Evolutionary conservation across 202 grass and related monocot genomes (phyloP), one percentile per base, ranked within the genome.

Genomic region (Dendrocalamus latiflorus): DNA sequence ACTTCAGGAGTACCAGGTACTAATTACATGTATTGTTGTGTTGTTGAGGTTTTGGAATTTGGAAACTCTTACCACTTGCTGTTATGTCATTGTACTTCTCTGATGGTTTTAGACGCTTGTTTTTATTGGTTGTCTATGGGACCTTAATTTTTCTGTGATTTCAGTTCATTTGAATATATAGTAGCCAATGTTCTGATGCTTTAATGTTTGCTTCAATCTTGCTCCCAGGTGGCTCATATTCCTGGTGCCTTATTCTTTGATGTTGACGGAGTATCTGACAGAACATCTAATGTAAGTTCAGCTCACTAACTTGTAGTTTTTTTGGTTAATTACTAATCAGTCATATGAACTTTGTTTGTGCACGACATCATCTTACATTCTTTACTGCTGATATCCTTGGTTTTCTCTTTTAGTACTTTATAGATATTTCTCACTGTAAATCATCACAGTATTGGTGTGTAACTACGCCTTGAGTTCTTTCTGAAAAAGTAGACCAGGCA

Each of bases 1-100:
- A 4, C 85, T 98, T 78, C 95, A 98, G 81, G 92, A 98, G 75
- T 98, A 95, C 77, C 95, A 98, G 92, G 95, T 95, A 68, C 14
- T 4, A 37, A 30, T 68, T 54, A 34, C 3, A 1, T 75, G 22
- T 60, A 11, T 22, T 56, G 13, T 26, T 58, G 57, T 60, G 24
- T 56, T 56, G 45, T 26, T 58, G 38, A 17, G 6, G 9, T 82
- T 87, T 44, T 57, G 38, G 1, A 65, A 9, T 75, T 75, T 33
- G 22, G 1, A 48, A 68, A 22, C 9, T 75, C 54, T 68, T 68
- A 15, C 18, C 6, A 49, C 69, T 53, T 34, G 12, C 5, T 74
- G 28, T 66, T 68, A 44, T 45, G 21, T 1, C 5, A 34, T 42
- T 77, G 13, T 8, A 72, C 8, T 47, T 69, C 0, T 81, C 37